phyloP scores from a whole-genome alignment of 1,284 basidiomycete genomes.

The Malassezia vespertilionis region DNA sequence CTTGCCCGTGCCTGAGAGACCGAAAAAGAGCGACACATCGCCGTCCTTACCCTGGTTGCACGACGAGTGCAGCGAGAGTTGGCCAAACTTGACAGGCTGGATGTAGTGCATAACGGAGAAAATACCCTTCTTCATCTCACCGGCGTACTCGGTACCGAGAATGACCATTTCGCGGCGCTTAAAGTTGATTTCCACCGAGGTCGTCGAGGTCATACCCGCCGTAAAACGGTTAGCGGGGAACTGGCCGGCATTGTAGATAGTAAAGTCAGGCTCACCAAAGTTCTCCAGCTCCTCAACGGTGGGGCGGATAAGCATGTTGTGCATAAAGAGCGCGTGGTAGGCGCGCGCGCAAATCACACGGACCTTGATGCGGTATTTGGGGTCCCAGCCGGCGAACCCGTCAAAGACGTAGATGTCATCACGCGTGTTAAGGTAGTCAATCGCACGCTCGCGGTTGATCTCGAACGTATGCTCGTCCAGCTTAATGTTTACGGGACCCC shows the following conservation, averaged over 20 bases:
- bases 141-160: conserved; percentile 97
- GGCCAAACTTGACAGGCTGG: conserved; percentile 95
- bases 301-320: conserved; percentile 88
- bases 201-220: conserved; percentile 97
- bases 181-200: conserved; percentile 99
- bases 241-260: conserved; percentile 99
- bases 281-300: conserved; percentile 84
- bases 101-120: conserved; percentile 99
- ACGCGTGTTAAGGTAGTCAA: conserved; percentile 92
- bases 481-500: conserved; percentile 99
- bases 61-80: conserved; percentile 96
- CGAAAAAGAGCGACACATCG: conserved; percentile 98
- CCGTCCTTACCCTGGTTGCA: conserved; percentile 85
- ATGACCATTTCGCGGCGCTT: conserved; percentile 99
- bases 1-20: conserved; percentile 95
- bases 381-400: conserved; percentile 95
- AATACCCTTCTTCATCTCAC: conserved; percentile 99
- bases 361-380: conserved; percentile 99
- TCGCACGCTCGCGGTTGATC: conserved; percentile 98
- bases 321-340: conserved; percentile 98
- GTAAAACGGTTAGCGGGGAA: conserved; percentile 99
- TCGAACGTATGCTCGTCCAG: conserved; percentile 97
- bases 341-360: conserved; percentile 96
- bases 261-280: conserved; percentile 98
- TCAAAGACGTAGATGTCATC: conserved; percentile 99